Evolutionary conservation across 768 basidiomycete genomes (phyloP).

Genomic region (Cytidiella melzeri): DNA sequence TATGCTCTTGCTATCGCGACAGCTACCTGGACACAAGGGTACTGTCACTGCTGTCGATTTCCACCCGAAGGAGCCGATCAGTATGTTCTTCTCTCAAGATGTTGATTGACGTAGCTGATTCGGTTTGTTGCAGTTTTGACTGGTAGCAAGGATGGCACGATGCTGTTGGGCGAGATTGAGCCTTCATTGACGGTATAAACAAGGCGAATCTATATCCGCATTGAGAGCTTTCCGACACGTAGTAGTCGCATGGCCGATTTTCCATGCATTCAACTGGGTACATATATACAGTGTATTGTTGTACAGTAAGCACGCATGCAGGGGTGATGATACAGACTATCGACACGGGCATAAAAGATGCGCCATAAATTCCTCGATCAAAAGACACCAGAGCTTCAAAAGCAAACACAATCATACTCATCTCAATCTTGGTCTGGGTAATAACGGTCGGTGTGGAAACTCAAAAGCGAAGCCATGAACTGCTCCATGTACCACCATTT

Average conservation of each 20-base stretch:
- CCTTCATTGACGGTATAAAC: conserved; percentile 33
- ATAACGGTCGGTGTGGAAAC: conserved; percentile 36
- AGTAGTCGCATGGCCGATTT: background rate
- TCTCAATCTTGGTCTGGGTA: conserved; percentile 7
- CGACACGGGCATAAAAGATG: too few relatives aligned
- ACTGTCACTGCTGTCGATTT: conserved; percentile 95
- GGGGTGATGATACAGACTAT: background rate
- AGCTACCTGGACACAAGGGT: conserved; percentile 95
- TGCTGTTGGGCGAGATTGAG: conserved; percentile 90
- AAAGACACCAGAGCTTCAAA: too few relatives aligned
- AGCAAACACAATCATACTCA: background rate
- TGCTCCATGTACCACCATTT: conserved; percentile 59
- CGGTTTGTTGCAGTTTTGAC: conserved; percentile 60
- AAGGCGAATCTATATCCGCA: too few relatives aligned
- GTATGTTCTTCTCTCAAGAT: conserved; percentile 48
- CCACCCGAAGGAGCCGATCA: conserved; percentile 92
- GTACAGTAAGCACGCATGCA: background rate
- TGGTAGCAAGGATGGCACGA: conserved; percentile 86
- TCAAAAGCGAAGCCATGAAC: conserved; percentile 45
- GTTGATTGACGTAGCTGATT: conserved; percentile 34
- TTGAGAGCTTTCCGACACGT: too few relatives aligned
- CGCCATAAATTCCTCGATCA: too few relatives aligned
- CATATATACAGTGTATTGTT: background rate
- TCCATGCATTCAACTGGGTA: background rate
- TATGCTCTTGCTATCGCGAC: conserved; percentile 1